These are phyloP conservation scores for Arxiozyma bovina DNA, from an alignment of 1,139 yeast species.

Conservation along the genomic window DNA sequence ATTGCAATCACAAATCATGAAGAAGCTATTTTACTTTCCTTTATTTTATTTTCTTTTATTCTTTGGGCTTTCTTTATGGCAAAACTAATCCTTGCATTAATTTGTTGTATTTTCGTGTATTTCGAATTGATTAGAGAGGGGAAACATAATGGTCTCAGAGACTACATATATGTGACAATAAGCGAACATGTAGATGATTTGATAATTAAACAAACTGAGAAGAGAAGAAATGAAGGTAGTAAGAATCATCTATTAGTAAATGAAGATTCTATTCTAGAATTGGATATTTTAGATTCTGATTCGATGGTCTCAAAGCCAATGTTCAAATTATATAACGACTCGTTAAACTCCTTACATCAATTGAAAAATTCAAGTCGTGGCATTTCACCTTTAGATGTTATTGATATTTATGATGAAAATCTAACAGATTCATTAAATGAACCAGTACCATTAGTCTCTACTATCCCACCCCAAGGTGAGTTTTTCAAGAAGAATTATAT, in stretches of 20 bases:
- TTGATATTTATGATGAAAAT: background rate
- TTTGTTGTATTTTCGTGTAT: slow-evolving; percentile 48
- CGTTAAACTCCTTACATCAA: slow-evolving; percentile 1
- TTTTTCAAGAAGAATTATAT: slow-evolving; percentile 1
- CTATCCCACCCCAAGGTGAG: slow-evolving; percentile 2
- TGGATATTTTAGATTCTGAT: slow-evolving; percentile 1
- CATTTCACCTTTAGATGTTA: background rate
- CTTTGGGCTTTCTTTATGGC: slow-evolving; percentile 66
- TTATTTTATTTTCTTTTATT: slow-evolving; percentile 68
- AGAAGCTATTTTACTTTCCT: slow-evolving; percentile 62
- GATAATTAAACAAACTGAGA: slow-evolving; percentile 14
- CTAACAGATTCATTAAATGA: background rate
- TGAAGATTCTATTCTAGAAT: background rate
- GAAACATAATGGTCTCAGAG: slow-evolving; percentile 19
- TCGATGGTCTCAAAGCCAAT: background rate
- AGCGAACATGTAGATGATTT: slow-evolving; percentile 23
- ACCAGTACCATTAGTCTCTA: slow-evolving; percentile 6
- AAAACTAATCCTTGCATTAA: slow-evolving; percentile 49
- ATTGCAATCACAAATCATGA: slow-evolving; percentile 54
- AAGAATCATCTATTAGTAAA: slow-evolving; percentile 3
- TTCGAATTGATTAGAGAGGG: slow-evolving; percentile 34
- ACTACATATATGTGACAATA: slow-evolving; percentile 24
- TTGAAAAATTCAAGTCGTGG: background rate
- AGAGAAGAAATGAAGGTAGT: slow-evolving; percentile 1
- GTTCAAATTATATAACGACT: slow-evolving; percentile 4